phyloP scores from a whole-genome alignment of 2,329 filamentous ascomycete genomes.

The Colletotrichum gloeosporioides region DNA sequence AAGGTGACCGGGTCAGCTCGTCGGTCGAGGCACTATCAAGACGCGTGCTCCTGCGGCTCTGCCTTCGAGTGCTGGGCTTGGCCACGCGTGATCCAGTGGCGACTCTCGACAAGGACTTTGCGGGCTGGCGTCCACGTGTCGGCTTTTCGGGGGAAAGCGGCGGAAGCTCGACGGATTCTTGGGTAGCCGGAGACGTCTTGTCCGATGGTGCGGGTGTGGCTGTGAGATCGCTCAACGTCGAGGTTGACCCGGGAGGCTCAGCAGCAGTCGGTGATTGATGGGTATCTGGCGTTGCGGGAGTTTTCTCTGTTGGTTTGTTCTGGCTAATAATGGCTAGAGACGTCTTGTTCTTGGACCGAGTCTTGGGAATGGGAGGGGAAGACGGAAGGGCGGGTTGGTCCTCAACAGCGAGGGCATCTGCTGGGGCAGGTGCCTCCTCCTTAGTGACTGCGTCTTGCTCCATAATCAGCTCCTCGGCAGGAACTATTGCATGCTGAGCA shows the following conservation, averaged over 20 bases:
- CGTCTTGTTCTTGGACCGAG: not conserved
- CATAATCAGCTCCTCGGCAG: not conserved
- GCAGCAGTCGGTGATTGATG: not conserved
- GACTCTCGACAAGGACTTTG: not conserved
- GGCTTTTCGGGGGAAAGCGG: conserved; percentile 3
- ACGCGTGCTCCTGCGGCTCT: conserved; percentile 24
- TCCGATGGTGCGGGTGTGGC: conserved; percentile 42
- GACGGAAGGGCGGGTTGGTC: conserved; percentile 1
- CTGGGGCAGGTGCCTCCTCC: too few relatives aligned
- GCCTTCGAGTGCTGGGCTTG: conserved; percentile 23
- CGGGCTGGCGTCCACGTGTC: not conserved
- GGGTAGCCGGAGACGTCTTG: conserved; percentile 40
- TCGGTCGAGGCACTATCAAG: conserved; percentile 52
- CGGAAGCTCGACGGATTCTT: conserved; percentile 30
- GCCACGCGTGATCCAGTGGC: not conserved
- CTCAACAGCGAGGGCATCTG: not conserved
- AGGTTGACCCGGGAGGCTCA: conserved; percentile 31
- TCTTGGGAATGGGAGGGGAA: conserved; percentile 3
- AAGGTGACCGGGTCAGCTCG: conserved; percentile 49
- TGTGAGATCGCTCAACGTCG: conserved; percentile 45
- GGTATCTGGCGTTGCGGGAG: not conserved
- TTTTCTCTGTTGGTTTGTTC: not conserved
- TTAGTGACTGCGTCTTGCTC: not conserved
- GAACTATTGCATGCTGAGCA: not conserved
- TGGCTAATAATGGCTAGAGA: not conserved